Evolutionary conservation across 2,329 filamentous ascomycete genomes (phyloP).

Genomic region (Ramularia collo-cygni): DNA sequence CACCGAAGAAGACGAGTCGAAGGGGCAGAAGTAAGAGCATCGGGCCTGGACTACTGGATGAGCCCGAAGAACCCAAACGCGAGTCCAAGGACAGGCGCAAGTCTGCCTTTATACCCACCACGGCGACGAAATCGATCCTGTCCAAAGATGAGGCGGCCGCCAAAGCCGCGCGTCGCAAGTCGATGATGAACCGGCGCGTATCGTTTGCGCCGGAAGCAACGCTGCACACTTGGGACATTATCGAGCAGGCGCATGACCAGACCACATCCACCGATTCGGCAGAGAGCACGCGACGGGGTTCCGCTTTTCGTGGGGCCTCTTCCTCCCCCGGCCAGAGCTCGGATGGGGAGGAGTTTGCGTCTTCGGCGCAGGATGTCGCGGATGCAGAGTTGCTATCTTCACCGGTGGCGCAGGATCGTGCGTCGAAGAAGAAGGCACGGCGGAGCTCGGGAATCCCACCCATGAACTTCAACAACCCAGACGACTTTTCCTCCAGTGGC

Average conservation of each 20-base stretch:
- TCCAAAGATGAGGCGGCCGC: slow-evolving; percentile 50
- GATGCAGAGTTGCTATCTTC: slow-evolving; percentile 15
- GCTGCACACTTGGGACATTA: slow-evolving; percentile 91
- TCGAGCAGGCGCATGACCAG: slow-evolving; percentile 82
- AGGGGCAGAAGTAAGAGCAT: slow-evolving; percentile 93
- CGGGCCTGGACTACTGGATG: slow-evolving; percentile 82
- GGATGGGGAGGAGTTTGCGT: slow-evolving; percentile 34
- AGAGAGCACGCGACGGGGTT: slow-evolving; percentile 68
- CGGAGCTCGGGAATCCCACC: slow-evolving; percentile 62
- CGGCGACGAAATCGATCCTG: slow-evolving; percentile 46
- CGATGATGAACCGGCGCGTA: slow-evolving; percentile 70
- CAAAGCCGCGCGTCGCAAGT: slow-evolving; percentile 74
- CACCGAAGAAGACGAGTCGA: slow-evolving; percentile 35
- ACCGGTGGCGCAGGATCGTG: slow-evolving; percentile 55
- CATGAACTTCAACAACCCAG: slow-evolving; percentile 58
- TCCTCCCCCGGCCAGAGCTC: slow-evolving; percentile 35
- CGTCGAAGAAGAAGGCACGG: slow-evolving; percentile 55
- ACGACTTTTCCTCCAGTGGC: slow-evolving; percentile 67
- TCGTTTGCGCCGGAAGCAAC: slow-evolving; percentile 97
- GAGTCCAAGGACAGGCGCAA: slow-evolving; percentile 29
- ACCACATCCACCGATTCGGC: slow-evolving; percentile 66
- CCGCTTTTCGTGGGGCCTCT: slow-evolving; percentile 45
- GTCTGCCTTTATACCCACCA: slow-evolving; percentile 39
- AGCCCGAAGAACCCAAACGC: slow-evolving; percentile 52
- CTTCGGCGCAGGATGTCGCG: slow-evolving; percentile 52